Base-by-base conservation (phyloP, 2,329 filamentous ascomycete species). In the Bipolaris cookei region DNA sequence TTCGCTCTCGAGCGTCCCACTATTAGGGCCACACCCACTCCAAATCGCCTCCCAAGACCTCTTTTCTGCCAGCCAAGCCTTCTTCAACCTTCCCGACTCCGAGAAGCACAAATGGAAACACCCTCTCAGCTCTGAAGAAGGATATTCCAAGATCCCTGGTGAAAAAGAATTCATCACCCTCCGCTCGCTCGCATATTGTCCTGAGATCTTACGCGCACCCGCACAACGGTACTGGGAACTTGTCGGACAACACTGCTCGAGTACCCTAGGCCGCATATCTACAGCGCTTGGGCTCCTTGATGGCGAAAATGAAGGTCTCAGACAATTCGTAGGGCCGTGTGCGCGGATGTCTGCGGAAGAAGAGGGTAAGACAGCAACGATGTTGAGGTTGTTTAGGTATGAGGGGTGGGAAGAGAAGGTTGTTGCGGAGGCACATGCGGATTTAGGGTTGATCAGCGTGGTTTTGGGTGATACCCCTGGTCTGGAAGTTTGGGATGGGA, bases 131-230 rank as follows among this genome's bases (percentile, higher is more conserved):
- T 64, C 65, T 38, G 75, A 77, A 63, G 75, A 76, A 63, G 75
- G 75, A 32, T 77, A 72, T 71, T 66, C 63, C 20, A 65, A 64
- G 18, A 72, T 77, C 16, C 64, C 63, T 0, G 74, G 75, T 6
- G 75, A 77, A 51, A 77, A 77, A 51, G 75, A 77, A 55, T 77
- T 77, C 59, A 74, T 77, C 56, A 77, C 75, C 0, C 48, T 77
- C 2, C 65, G 75, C 4, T 73, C 69, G 1, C 51, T 74, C 1
- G 61, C 61, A 1, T 69, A 71, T 25, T 75, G 71, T 20, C 74
- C 74, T 8, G 69, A 73, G 8, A 54, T 74, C 10, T 59, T 76
- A 3, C 63, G 66, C 14, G 65, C 8, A 1, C 65, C 74, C 0
- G 74, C 73, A 6, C 66, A 70, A 56, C 50, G 47, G 14, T 76